These are phyloP conservation scores for Spergularia bocconei DNA, from an alignment of 148 eudicot genomes.

Conservation along the genomic window DNA sequence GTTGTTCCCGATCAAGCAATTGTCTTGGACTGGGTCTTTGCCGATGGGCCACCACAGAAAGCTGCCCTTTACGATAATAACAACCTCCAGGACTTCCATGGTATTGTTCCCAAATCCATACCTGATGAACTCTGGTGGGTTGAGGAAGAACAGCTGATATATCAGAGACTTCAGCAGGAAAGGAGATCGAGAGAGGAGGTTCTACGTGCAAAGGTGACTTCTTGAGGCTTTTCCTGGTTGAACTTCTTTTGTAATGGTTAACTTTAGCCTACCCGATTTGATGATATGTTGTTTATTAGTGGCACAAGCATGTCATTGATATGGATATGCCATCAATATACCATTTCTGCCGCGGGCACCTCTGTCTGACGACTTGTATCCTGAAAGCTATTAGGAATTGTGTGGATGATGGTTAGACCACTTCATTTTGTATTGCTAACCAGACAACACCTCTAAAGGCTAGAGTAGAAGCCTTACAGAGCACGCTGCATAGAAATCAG, in stretches of 20 bases:
- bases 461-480: background rate
- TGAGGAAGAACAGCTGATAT: slow-evolving; percentile 74
- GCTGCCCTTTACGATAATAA: slow-evolving; percentile 86
- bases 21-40: slow-evolving; percentile 95
- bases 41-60: slow-evolving; percentile 89
- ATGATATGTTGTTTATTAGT: background rate
- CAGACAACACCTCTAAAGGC: background rate
- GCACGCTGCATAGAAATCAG: background rate
- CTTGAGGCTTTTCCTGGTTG: background rate
- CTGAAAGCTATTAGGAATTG: background rate
- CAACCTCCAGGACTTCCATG: slow-evolving; percentile 72
- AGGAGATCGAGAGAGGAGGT: slow-evolving; percentile 68
- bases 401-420: background rate
- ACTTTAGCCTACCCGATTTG: background rate
- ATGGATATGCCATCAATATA: background rate
- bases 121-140: slow-evolving; percentile 72
- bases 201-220: slow-evolving; percentile 70
- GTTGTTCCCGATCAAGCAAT: slow-evolving; percentile 72
- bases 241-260: background rate
- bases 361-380: slow-evolving; percentile 4
- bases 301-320: slow-evolving; percentile 2
- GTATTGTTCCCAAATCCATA: slow-evolving; percentile 57
- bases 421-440: background rate
- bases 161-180: slow-evolving; percentile 67
- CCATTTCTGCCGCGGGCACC: slow-evolving; percentile 2